Base-by-base conservation (phyloP, 164 flowering plant species). In the Piper longum region DNA sequence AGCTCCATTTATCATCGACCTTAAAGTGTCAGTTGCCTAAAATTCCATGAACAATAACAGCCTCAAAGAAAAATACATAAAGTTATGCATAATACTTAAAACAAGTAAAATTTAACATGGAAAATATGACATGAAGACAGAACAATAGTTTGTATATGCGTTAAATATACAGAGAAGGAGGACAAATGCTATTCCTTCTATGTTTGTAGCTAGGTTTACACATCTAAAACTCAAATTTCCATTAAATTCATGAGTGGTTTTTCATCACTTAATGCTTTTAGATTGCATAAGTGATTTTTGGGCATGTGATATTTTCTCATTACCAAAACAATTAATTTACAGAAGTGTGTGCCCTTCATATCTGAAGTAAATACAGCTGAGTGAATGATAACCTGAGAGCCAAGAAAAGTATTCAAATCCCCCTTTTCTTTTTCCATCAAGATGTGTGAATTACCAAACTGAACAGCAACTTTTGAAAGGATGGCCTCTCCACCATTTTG, bases 11-110 rank as follows among this genome's bases (percentile, higher is more conserved):
- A 87, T 73, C 67, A 81, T 66, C 57, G 79, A 71, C 65, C 83
- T 71, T 63, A 87, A 69, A 64, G 95, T 87, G 69, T 81, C 85
- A 61, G 77, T 79, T 62, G 85, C 83, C 95, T 85, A 76, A 64
- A 48, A 14, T 48, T 48, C 14, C 52, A 48, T 9, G 52, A 48
- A 48, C 14, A 14, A 48, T 9, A 9, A 14, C 52, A 48, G 52
- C 52, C 52, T 9, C 52, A 48, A 48, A 0, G 14, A 48, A 48
- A 8, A 48, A 48, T 48, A 9, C 52, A 48, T 48, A 12, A 48
- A 48, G 14, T 48, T 48, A 48, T 48, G 9, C 14, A 9, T 5
- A 48, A 48, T 9, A 48, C 0, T 9, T 5, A 48, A 48, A 2
- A 8, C 3, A 9, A 48, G 36, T 26, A 26, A 26, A 26, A 26